Evolutionary conservation across 2,329 filamentous ascomycete genomes (phyloP).

Genomic region (Botrytis squamosa): DNA sequence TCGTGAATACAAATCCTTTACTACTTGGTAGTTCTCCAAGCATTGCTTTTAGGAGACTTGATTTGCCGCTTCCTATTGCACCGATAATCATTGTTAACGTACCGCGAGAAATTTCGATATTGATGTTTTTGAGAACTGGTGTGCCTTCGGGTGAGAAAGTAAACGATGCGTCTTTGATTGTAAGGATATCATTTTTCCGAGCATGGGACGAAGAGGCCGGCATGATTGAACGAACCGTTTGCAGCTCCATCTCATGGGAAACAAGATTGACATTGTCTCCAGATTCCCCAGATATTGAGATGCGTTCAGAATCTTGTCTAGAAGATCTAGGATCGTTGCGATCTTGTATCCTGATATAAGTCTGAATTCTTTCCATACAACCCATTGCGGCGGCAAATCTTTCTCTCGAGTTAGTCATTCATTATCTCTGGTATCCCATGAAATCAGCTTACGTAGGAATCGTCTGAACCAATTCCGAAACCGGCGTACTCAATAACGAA

Average conservation of each 20-base stretch:
- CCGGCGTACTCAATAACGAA: conserved; percentile 32
- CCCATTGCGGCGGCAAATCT: conserved; percentile 8
- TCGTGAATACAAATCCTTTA: conserved; percentile 25
- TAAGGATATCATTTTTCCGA: neutral
- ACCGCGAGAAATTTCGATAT: conserved; percentile 21
- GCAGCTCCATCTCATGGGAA: neutral
- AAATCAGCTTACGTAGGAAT: conserved; percentile 15
- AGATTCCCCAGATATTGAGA: neutral
- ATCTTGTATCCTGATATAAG: neutral
- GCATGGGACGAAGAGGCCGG: neutral
- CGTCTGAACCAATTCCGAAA: conserved; percentile 4
- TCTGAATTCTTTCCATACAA: conserved; percentile 15
- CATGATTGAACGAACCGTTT: neutral
- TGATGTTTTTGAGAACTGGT: conserved; percentile 23
- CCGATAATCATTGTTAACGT: conserved; percentile 36
- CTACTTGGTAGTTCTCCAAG: conserved; percentile 30
- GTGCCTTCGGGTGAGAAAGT: neutral
- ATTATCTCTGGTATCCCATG: too few relatives aligned
- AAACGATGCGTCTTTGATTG: neutral
- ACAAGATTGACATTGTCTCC: neutral
- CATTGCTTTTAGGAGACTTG: conserved; percentile 34
- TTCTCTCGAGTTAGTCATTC: neutral
- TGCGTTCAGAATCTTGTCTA: neutral
- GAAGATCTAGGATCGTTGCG: neutral
- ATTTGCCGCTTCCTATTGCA: conserved; percentile 39